Conservation (phyloP, 768 basidiomycete genomes). For the Naganishia kalamii region DNA sequence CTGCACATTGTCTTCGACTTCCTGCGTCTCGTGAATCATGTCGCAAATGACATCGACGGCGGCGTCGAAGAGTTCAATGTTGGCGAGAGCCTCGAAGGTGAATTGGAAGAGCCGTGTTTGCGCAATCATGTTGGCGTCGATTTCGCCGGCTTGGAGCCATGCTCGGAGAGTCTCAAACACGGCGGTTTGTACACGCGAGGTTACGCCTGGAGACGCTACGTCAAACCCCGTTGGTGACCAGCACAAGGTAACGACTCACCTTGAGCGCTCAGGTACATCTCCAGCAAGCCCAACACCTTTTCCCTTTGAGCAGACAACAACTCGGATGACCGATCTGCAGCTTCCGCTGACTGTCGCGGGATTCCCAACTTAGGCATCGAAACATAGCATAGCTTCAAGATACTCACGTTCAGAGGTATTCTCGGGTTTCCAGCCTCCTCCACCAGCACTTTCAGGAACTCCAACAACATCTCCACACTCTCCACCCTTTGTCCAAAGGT, state of each 20-base stretch:
- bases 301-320: slow-evolving; percentile 48
- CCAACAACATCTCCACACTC: slow-evolving; percentile 74
- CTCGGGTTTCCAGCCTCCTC: slow-evolving; percentile 80
- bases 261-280: slow-evolving; percentile 79
- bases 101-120: slow-evolving; percentile 72
- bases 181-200: slow-evolving; percentile 66
- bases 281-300: slow-evolving; percentile 67
- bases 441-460: slow-evolving; percentile 83
- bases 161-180: slow-evolving; percentile 76
- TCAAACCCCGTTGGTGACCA: background rate
- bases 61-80: slow-evolving; percentile 82
- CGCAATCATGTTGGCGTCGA: slow-evolving; percentile 59
- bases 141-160: slow-evolving; percentile 85
- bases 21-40: slow-evolving; percentile 95
- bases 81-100: slow-evolving; percentile 74
- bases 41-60: slow-evolving; percentile 90
- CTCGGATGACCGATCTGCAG: slow-evolving; percentile 9
- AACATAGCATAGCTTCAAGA: background rate
- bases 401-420: slow-evolving; percentile 78
- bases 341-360: background rate
- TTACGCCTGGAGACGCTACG: slow-evolving; percentile 60
- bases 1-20: slow-evolving; percentile 85
- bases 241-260: slow-evolving; percentile 54
- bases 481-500: slow-evolving; percentile 74
- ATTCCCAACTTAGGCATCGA: background rate